A percentile compares a stretch with the other conserved stretches of the same genome.
Evolutionary conservation across 768 basidiomycete species (phyloP).

Genomic region (Auricularia sp.): DNA sequence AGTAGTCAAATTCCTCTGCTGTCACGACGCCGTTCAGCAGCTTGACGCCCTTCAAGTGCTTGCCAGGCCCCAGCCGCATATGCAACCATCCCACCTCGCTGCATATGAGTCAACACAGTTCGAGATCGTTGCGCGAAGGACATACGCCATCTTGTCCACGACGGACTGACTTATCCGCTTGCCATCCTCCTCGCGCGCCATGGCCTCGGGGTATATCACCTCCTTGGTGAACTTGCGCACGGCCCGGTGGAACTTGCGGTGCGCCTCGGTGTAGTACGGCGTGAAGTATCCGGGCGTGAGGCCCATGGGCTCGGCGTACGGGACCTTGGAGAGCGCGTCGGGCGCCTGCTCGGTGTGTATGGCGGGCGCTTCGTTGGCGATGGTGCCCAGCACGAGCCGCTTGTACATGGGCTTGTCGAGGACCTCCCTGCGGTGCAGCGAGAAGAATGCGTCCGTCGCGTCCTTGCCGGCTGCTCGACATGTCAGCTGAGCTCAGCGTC

Average conservation of each 20-base stretch:
- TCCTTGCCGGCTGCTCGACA: neutral
- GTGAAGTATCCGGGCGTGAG: constrained; percentile 53
- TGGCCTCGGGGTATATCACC: constrained; percentile 65
- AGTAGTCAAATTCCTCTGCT: constrained; percentile 43
- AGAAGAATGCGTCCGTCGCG: constrained; percentile 34
- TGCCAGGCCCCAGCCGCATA: constrained; percentile 87
- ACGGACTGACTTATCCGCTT: constrained; percentile 79
- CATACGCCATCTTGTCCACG: constrained; percentile 74
- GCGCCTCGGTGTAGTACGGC: constrained; percentile 71
- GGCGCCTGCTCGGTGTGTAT: constrained; percentile 41
- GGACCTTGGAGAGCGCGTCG: constrained; percentile 63
- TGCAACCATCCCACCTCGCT: constrained; percentile 72
- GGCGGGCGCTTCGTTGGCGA: constrained; percentile 43
- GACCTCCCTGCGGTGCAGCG: constrained; percentile 49
- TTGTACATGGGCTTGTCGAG: constrained; percentile 63
- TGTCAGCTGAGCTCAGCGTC: neutral
- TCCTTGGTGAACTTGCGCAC: constrained; percentile 70
- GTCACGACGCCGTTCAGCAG: constrained; percentile 68
- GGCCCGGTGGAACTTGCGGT: constrained; percentile 63
- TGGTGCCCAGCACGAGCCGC: constrained; percentile 55
- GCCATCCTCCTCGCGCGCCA: constrained; percentile 73
- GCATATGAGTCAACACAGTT: constrained; percentile 1
- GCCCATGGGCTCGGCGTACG: constrained; percentile 84
- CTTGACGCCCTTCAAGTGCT: constrained; percentile 68
- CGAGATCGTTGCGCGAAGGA: constrained; percentile 4